Percentiles rank a stretch among this genome's conserved stretches.
Evolutionary conservation across 2,329 filamentous ascomycete genomes (phyloP).

Genomic region (Microcyclospora pomicola): DNA sequence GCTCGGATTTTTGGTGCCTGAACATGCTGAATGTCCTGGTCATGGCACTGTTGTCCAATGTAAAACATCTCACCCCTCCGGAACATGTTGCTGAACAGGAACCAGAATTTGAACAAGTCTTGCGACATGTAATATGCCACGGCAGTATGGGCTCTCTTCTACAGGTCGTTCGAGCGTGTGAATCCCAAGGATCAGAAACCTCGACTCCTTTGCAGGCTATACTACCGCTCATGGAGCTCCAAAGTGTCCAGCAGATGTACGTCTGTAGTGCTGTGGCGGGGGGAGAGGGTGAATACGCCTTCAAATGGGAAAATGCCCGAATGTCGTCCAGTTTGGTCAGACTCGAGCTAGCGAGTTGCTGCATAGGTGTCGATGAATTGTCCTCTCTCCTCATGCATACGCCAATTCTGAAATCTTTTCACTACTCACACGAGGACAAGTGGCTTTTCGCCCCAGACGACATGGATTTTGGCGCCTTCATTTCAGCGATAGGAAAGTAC

Average conservation of each 20-base stretch:
- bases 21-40: too few species aligned
- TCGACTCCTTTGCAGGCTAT: slow-evolving; percentile 1
- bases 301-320: slow-evolving; percentile 1
- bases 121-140: neutral
- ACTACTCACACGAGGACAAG: slow-evolving; percentile 5
- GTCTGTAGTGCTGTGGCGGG: slow-evolving; percentile 1
- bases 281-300: slow-evolving; percentile 4
- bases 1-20: too few species aligned
- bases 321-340: neutral
- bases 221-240: slow-evolving; percentile 3
- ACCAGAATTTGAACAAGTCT: neutral
- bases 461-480: slow-evolving; percentile 4
- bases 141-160: neutral
- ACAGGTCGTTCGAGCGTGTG: slow-evolving; percentile 1
- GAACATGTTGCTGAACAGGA: neutral
- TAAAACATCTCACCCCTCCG: neutral
- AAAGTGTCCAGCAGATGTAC: slow-evolving; percentile 3
- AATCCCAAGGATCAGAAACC: neutral
- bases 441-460: slow-evolving; percentile 5
- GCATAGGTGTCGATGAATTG: slow-evolving; percentile 3
- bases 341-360: slow-evolving; percentile 3
- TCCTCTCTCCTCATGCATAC: slow-evolving; percentile 2
- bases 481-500: slow-evolving; percentile 1
- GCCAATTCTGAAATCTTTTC: slow-evolving; percentile 1
- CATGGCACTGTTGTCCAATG: too few species aligned